Base-by-base conservation (phyloP, 2,329 filamentous ascomycete species). In the Botryotinia globosa region DNA sequence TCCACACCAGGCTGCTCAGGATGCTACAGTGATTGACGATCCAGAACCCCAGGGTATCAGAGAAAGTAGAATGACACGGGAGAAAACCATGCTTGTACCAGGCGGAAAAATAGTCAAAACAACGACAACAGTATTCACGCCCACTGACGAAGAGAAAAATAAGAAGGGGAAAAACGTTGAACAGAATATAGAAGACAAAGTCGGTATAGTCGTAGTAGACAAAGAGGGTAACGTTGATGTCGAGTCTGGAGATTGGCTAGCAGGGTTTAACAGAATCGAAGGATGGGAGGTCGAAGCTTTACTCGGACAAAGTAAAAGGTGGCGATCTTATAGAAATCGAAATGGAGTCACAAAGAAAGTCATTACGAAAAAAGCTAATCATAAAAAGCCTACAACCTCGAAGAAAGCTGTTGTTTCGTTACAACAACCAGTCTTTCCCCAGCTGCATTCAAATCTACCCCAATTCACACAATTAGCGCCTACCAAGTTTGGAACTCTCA, bases 61-160 rank as follows among this genome's bases (percentile, higher is more conserved):
- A 61, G 70, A 72, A 59, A 72, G 51, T 51, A 67, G 48, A n/a
- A 72, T 72, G 63, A 72, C 70, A 48, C 44, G 70, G 10, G 70
- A 68, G 29, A 67, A 67, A 68, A 68, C 70, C 14, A 72, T 72
- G 9, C 42, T 39, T 56, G 70, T 72, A 10, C 70, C 70, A 25
- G 62, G 62, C 29, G 70, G 70, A 10, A 58, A 42, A 5, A 61
- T 72, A 48, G 16, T 59, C 16, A 72, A 72, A 48, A 68, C 48
- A 59, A 61, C 63, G 20, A 72, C 63, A 10, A 68, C 48, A 32
- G 25, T 59, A 3, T 72, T 68, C 20, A 72, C 32, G 7, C 70
- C 63, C 32, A 37, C 39, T 25, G 70, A 59, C 14, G 70, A 59
- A 51, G 54, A 58, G 10, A 59, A 61, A 25, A 58, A 44, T 22